Conservation (phyloP, 2,329 filamentous ascomycete genomes). For the Pseudogymnoascus sp. region DNA sequence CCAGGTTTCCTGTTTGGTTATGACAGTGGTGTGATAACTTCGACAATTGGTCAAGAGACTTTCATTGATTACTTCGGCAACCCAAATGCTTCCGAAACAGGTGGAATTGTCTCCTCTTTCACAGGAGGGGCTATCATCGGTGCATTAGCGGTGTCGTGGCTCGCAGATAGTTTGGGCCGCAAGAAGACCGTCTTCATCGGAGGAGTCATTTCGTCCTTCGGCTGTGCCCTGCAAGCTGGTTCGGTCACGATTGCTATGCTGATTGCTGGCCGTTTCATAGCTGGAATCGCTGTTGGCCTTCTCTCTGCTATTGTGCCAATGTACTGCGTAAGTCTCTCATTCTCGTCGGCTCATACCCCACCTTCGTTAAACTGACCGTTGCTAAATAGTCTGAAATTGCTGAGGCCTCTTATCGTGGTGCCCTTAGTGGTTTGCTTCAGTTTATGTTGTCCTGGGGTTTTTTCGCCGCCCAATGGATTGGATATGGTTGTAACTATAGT, state of each 20-base stretch:
- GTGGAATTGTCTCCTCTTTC: slow-evolving; percentile 35
- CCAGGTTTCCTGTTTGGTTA: slow-evolving; percentile 29
- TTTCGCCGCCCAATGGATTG: slow-evolving; percentile 24
- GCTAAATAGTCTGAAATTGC: slow-evolving; percentile 32
- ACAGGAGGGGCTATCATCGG: slow-evolving; percentile 34
- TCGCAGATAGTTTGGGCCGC: slow-evolving; percentile 27
- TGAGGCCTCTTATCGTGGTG: slow-evolving; percentile 17
- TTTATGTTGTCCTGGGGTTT: slow-evolving; percentile 25
- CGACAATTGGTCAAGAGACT: slow-evolving; percentile 26
- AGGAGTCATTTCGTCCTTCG: slow-evolving; percentile 23
- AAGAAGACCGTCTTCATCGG: slow-evolving; percentile 26
- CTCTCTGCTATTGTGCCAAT: slow-evolving; percentile 40
- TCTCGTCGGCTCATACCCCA: slow-evolving; percentile 40
- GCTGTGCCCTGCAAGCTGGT: slow-evolving; percentile 28
- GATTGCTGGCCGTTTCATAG: slow-evolving; percentile 41
- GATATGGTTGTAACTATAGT: slow-evolving; percentile 17
- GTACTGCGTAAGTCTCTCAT: slow-evolving; percentile 32
- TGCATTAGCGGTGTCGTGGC: slow-evolving; percentile 28
- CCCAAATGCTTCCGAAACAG: slow-evolving; percentile 19
- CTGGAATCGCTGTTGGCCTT: slow-evolving; percentile 40
- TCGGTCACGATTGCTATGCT: slow-evolving; percentile 33
- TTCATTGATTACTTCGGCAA: slow-evolving; percentile 20
- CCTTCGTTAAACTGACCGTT: slow-evolving; percentile 52
- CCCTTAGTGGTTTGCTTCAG: slow-evolving; percentile 23
- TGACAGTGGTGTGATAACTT: slow-evolving; percentile 29